Evolutionary conservation across 1,139 yeast genomes (phyloP).

Genomic region (Suzukiozyma palmioleophila): DNA sequence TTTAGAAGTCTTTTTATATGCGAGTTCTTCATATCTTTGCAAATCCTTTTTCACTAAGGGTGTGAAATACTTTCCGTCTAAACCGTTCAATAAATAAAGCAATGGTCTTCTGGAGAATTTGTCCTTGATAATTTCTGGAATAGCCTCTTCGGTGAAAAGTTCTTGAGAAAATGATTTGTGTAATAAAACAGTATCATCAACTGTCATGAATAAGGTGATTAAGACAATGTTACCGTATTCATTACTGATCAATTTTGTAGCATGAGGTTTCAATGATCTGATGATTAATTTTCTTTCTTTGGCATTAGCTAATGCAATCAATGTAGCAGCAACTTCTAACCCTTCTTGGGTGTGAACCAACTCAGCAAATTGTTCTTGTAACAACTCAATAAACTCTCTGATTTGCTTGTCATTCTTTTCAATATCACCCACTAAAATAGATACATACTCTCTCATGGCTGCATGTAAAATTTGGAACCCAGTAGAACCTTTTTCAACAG

Average conservation of each 20-base stretch:
- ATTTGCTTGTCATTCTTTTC: slow-evolving; percentile 54
- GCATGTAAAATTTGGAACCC: slow-evolving; percentile 97
- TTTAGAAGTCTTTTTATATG: slow-evolving; percentile 69
- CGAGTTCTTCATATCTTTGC: slow-evolving; percentile 56
- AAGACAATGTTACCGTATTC: slow-evolving; percentile 84
- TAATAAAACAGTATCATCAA: slow-evolving; percentile 88
- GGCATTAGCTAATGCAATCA: slow-evolving; percentile 81
- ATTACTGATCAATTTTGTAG: slow-evolving; percentile 68
- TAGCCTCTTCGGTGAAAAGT: slow-evolving; percentile 48
- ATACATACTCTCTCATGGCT: slow-evolving; percentile 85
- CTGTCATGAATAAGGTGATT: slow-evolving; percentile 75
- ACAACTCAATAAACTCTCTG: slow-evolving; percentile 76
- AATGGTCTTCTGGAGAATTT: slow-evolving; percentile 89
- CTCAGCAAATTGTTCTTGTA: slow-evolving; percentile 89
- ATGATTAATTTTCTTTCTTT: slow-evolving; percentile 85
- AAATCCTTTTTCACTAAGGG: slow-evolving; percentile 64
- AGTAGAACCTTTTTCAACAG: slow-evolving; percentile 92
- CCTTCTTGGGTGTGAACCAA: slow-evolving; percentile 95
- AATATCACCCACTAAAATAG: slow-evolving; percentile 53
- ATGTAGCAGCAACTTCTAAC: slow-evolving; percentile 77
- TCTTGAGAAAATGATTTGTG: slow-evolving; percentile 67
- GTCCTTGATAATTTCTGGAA: slow-evolving; percentile 58
- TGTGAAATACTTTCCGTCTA: slow-evolving; percentile 78
- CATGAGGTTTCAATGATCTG: slow-evolving; percentile 70
- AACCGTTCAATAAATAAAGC: slow-evolving; percentile 72